Conservation (phyloP, 2,329 filamentous ascomycete genomes). For the Colletotrichum abscissum region DNA sequence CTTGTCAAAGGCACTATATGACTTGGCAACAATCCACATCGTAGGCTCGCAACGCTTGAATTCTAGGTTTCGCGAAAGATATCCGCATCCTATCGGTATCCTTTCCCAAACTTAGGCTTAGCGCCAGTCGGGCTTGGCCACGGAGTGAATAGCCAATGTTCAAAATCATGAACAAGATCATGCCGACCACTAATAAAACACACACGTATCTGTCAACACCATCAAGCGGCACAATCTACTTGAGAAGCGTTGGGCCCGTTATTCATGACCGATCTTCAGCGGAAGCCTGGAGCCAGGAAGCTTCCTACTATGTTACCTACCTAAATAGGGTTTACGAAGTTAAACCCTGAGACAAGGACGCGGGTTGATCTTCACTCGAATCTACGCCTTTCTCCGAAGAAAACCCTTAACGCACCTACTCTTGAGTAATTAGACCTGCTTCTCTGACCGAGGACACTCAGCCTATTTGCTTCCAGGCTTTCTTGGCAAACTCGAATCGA, state of each 20-base stretch:
- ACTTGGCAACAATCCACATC: background rate
- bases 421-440: background rate
- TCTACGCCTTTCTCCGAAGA: too few relatives aligned
- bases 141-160: background rate
- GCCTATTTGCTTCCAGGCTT: background rate
- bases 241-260: background rate
- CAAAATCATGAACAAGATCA: too few relatives aligned
- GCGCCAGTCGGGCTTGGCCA: background rate
- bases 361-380: background rate
- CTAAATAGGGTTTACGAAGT: too few relatives aligned
- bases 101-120: background rate
- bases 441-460: background rate
- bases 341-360: background rate
- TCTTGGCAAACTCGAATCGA: background rate
- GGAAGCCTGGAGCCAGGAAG: too few relatives aligned
- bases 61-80: background rate
- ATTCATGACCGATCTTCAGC: too few relatives aligned
- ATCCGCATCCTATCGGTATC: background rate
- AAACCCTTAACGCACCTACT: too few relatives aligned
- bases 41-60: too few relatives aligned
- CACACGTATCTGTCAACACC: background rate
- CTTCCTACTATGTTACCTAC: too few relatives aligned
- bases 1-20: background rate
- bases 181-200: too few relatives aligned
- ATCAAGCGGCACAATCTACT: background rate